Conservation (phyloP, 331 rosid species). For the Erythrophleum ivorense region DNA sequence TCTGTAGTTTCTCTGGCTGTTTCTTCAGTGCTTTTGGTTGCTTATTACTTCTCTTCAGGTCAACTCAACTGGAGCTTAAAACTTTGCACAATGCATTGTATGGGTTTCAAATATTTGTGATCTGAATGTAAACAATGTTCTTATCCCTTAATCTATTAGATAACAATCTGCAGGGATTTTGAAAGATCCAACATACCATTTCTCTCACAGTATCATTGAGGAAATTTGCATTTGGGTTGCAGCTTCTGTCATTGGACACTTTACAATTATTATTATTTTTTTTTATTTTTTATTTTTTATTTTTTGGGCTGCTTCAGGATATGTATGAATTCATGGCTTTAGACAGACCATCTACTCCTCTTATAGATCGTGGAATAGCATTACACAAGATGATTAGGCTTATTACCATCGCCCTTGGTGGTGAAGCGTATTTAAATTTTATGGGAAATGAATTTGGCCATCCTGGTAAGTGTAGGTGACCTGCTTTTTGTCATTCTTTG, state of each 20-base stretch:
- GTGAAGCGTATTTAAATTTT: slow-evolving; percentile 96
- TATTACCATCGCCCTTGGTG: slow-evolving; percentile 92
- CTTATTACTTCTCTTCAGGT: background rate
- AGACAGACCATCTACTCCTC: slow-evolving; percentile 85
- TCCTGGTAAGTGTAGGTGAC: slow-evolving; percentile 80
- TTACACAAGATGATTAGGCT: slow-evolving; percentile 96
- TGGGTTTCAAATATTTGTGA: background rate
- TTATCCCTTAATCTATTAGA: background rate
- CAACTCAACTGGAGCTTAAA: background rate
- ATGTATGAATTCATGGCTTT: slow-evolving; percentile 69
- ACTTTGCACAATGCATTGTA: background rate
- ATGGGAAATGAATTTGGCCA: slow-evolving; percentile 99
- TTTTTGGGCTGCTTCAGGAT: slow-evolving; percentile 30
- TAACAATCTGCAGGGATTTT: background rate
- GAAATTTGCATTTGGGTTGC: background rate
- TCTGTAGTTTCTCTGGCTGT: background rate
- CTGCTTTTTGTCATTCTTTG: background rate
- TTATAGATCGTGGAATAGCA: slow-evolving; percentile 46
- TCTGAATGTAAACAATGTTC: background rate
- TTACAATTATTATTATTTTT: no score
- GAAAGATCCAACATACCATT: background rate
- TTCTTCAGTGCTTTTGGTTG: slow-evolving; percentile 4
- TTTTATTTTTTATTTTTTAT: no score
- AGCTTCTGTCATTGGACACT: background rate
- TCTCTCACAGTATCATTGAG: background rate